phyloP scores from a whole-genome alignment of 2,329 filamentous ascomycete species.

The Colletotrichum incanum region DNA sequence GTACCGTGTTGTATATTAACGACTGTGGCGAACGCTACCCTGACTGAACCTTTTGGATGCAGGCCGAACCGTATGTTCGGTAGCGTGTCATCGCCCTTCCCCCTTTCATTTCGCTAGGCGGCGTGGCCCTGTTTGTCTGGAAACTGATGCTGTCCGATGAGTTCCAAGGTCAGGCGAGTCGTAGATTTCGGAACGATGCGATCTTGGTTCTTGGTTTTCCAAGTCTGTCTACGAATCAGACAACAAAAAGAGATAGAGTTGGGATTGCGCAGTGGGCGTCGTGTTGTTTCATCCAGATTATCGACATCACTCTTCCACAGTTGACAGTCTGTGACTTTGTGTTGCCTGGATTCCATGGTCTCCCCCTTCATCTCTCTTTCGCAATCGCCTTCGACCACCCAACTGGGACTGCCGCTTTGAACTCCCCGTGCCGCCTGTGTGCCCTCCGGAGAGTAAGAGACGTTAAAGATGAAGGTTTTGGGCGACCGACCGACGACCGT shows the following conservation, averaged over 20 bases:
- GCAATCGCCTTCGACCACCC: neutral
- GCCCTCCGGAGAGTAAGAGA: neutral
- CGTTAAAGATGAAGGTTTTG: neutral
- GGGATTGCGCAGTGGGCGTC: neutral
- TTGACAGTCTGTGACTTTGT: neutral
- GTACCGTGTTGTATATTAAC: neutral
- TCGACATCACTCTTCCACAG: neutral
- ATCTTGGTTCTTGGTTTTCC: neutral
- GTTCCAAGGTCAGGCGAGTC: neutral
- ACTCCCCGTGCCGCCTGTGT: neutral
- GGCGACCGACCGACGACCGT: neutral
- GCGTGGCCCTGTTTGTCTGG: neutral
- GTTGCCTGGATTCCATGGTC: neutral
- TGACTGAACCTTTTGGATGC: neutral
- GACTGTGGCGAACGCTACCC: neutral
- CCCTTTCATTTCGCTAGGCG: neutral
- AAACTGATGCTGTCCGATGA: neutral
- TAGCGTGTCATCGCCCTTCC: neutral
- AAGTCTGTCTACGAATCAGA: neutral
- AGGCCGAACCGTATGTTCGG: neutral
- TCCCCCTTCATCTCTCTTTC: neutral
- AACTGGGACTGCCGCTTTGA: neutral
- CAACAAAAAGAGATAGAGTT: constrained; percentile 10
- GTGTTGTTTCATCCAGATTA: constrained; percentile 8
- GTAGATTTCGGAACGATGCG: constrained; percentile 10